A percentile compares a stretch with the other conserved stretches of the same genome.
Evolutionary conservation across 2,329 filamentous ascomycete species (phyloP).

Genomic region (Fusarium austroafricanum): DNA sequence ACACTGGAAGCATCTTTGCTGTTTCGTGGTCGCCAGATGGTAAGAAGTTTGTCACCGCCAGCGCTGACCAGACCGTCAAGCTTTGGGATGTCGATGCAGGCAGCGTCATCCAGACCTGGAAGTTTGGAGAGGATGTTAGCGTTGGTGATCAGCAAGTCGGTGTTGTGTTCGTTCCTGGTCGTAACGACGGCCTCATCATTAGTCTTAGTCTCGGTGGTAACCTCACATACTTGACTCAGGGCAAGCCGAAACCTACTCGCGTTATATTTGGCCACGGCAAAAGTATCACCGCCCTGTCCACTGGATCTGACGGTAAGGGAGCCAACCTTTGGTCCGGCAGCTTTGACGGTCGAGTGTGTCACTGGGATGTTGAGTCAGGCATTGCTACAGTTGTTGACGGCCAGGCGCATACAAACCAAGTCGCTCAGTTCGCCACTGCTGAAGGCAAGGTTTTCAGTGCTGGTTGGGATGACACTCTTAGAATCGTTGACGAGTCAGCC

Average conservation of each 20-base stretch:
- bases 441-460: conserved; percentile 80
- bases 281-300: conserved; percentile 79
- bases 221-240: conserved; percentile 86
- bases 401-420: conserved; percentile 85
- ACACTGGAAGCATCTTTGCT: conserved; percentile 92
- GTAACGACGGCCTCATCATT: conserved; percentile 88
- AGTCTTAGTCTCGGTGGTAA: conserved; percentile 90
- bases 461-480: conserved; percentile 93
- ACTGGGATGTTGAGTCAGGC: conserved; percentile 82
- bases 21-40: conserved; percentile 92
- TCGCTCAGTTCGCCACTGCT: conserved; percentile 77
- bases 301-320: conserved; percentile 60
- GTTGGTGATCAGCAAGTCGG: conserved; percentile 92
- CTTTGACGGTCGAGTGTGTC: conserved; percentile 87
- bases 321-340: conserved; percentile 87
- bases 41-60: conserved; percentile 87
- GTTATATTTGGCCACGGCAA: conserved; percentile 91
- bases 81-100: conserved; percentile 91
- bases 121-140: conserved; percentile 81
- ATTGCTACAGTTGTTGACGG: conserved; percentile 79
- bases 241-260: conserved; percentile 74
- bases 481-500: conserved; percentile 78
- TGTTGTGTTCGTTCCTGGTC: conserved; percentile 86
- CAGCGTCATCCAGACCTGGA: conserved; percentile 84
- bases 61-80: conserved; percentile 93